These are phyloP conservation scores for Dothiorella sarmentorum DNA, from an alignment of 2,329 filamentous ascomycete genomes.

Conservation along the genomic window DNA sequence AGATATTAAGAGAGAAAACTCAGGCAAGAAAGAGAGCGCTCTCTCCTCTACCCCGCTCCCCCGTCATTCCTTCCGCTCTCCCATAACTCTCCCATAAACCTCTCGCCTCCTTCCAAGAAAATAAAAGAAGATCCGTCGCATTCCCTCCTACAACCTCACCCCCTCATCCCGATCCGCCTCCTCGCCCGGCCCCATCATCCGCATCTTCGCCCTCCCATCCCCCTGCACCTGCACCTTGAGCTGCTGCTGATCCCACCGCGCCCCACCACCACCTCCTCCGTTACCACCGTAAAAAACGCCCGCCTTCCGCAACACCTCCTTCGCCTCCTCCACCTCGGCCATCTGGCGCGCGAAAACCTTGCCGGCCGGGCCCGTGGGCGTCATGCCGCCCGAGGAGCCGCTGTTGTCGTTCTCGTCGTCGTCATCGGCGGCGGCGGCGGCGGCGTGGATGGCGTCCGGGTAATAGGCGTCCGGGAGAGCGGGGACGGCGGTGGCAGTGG, in stretches of 20 bases:
- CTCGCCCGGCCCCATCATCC: conserved; percentile 25
- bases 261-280: not conserved
- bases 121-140: conserved; percentile 19
- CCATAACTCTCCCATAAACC: not conserved
- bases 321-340: not conserved
- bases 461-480: not conserved
- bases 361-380: not conserved
- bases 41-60: no score
- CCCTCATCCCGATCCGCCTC: conserved; percentile 21
- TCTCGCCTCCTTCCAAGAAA: not conserved
- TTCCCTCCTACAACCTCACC: conserved; percentile 15
- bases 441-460: not conserved
- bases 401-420: not conserved
- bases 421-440: not conserved
- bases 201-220: conserved; percentile 18
- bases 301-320: conserved; percentile 11
- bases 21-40: no score
- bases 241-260: not conserved
- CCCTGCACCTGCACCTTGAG: conserved; percentile 18
- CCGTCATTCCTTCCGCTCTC: no score
- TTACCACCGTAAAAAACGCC: not conserved
- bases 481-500: not conserved
- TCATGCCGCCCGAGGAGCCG: not conserved
- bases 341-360: not conserved
- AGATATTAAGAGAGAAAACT: no score